Evolutionary conservation across 1,284 basidiomycete species (phyloP), one percentile per base, ranked within the genome.

Genomic region (Ganoderma lucidum): DNA sequence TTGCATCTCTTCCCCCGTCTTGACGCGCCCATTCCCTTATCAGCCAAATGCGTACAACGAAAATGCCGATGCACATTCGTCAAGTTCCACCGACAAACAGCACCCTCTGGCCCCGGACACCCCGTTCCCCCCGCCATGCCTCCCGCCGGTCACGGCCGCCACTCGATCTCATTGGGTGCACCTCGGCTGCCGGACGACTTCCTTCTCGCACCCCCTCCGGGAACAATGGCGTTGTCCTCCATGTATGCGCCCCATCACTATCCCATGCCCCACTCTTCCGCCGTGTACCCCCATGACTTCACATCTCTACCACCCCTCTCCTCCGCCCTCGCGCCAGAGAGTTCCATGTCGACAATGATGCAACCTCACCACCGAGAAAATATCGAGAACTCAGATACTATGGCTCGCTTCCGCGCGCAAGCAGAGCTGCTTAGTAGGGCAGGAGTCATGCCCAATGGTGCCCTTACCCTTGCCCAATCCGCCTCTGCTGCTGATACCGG

Each of bases 81-180:
- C 81, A 95, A 96, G 77, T 93, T 94, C 75, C 91, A 93, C 76
- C 87, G 90, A n/a, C 93, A 93, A 75, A 93, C 92, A 0, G 92
- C 91, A 0, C 91, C 92, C 23, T 84, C 86, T 9, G 92, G 92
- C 8, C 91, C 92, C 19, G 92, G 91, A 19, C 92, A 87, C 62
- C 81, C 80, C 8, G 68, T 80, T 30, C 80, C 79, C 53, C 73
- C 75, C 23, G 68, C 75, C 17, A 67, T 78, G 42, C 66, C 72
- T 65, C 74, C 72, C 55, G 59, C 55, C 32, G 67, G 69, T 44
- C 69, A 75, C 39, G 65, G 70, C 64, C 61, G 71, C 63, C 70
- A 75, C 71, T 32, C 74, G 42, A 69, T 77, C 17, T 71, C 75
- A n/a, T 65, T 75, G 56, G 72, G 74, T 32, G 75, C 75, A 32